Conservation (phyloP, 2,329 filamentous ascomycete genomes). For the Aspergillus eucalypticola region DNA sequence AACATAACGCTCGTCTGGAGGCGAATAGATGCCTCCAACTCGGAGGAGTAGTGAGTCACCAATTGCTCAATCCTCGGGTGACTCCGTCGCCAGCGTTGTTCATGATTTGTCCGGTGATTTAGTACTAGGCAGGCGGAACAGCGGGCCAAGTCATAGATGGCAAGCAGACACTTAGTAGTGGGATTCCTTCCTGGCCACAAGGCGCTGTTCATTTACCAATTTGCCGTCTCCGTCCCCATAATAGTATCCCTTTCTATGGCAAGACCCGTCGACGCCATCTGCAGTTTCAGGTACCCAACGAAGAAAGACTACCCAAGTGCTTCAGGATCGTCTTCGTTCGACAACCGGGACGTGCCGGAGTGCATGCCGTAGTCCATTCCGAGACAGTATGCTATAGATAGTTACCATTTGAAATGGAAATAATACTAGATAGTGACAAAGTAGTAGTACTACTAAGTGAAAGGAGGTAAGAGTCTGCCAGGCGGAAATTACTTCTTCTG, state of each 20-base stretch:
- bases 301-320: background rate
- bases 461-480: background rate
- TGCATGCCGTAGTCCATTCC: background rate
- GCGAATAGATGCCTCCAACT: too few species aligned
- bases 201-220: background rate
- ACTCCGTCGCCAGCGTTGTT: constrained; percentile 3
- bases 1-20: too few species aligned
- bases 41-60: background rate
- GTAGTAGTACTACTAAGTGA: background rate
- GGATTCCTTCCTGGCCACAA: background rate
- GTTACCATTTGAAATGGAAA: too few species aligned
- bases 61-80: background rate
- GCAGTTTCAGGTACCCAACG: constrained; percentile 24
- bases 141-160: constrained; percentile 14
- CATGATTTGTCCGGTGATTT: constrained; percentile 3
- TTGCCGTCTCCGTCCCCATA: constrained; percentile 1
- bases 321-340: background rate
- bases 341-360: background rate
- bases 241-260: background rate
- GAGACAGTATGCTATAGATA: background rate
- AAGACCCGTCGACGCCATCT: constrained; percentile 14
- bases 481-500: background rate
- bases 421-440: too few species aligned
- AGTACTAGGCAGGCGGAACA: background rate
- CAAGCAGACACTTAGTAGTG: background rate